Conservation (phyloP, 495 filamentous ascomycete species). For the Bathelium albidoporum region DNA sequence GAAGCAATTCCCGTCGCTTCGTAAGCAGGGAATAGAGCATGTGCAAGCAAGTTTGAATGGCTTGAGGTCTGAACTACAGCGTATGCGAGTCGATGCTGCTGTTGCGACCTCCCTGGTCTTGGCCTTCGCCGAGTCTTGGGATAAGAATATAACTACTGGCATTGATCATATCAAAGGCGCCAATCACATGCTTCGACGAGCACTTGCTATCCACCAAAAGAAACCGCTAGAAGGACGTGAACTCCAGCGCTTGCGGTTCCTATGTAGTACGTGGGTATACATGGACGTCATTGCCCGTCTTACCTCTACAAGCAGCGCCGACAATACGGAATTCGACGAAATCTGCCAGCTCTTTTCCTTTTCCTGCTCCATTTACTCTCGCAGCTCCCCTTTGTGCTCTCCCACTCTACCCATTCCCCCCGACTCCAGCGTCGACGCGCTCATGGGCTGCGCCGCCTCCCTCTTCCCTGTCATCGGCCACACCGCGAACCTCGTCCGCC, state of each 20-base stretch:
- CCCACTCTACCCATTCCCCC: slow-evolving; percentile 22
- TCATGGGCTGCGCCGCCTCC: slow-evolving; percentile 63
- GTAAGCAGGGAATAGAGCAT: slow-evolving; percentile 60
- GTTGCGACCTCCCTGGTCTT: slow-evolving; percentile 64
- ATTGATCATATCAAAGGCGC: slow-evolving; percentile 65
- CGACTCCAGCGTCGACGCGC: slow-evolving; percentile 56
- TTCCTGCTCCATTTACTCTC: slow-evolving; percentile 30
- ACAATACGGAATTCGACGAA: slow-evolving; percentile 43
- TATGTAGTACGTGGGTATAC: slow-evolving; percentile 72
- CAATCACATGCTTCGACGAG: slow-evolving; percentile 51
- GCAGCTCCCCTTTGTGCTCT: slow-evolving; percentile 1
- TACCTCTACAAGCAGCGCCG: slow-evolving; percentile 54
- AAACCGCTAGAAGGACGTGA: slow-evolving; percentile 32
- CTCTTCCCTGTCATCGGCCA: slow-evolving; percentile 66
- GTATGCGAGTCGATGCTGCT: slow-evolving; percentile 55
- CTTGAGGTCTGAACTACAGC: slow-evolving; percentile 22
- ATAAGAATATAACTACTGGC: slow-evolving; percentile 63
- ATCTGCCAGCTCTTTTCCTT: slow-evolving; percentile 22
- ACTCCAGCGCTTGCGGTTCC: slow-evolving; percentile 50
- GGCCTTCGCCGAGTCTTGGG: slow-evolving; percentile 72
- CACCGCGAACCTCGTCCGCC: slow-evolving; percentile 58
- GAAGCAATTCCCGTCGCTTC: slow-evolving; percentile 44
- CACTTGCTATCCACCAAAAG: slow-evolving; percentile 37
- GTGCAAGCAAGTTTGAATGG: slow-evolving; percentile 53
- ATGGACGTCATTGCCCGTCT: slow-evolving; percentile 74